phyloP scores from a whole-genome alignment of 768 basidiomycete genomes.

The Cystoderma amianthinum region DNA sequence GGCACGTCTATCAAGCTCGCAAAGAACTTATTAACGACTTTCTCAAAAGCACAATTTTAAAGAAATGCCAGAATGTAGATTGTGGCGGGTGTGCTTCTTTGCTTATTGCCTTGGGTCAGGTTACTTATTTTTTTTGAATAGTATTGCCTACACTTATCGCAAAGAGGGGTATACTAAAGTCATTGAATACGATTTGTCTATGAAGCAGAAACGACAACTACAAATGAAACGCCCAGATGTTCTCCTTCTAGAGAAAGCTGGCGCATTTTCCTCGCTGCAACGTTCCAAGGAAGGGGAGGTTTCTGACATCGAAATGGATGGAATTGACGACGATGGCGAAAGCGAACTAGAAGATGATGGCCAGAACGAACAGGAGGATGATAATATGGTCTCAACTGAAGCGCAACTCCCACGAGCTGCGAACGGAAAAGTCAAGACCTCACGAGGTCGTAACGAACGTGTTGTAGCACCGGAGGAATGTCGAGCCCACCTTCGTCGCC shows the following conservation, averaged over 20 bases:
- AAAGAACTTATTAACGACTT: constrained; percentile 82
- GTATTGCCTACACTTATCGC: constrained; percentile 79
- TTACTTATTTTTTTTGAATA: constrained; percentile 20
- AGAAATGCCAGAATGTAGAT: constrained; percentile 68
- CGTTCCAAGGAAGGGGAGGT: constrained; percentile 15
- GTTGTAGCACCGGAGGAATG: constrained; percentile 90
- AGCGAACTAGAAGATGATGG: constrained; percentile 24
- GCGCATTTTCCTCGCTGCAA: constrained; percentile 15
- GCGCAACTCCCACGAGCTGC: constrained; percentile 57
- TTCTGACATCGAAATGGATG: constrained; percentile 41
- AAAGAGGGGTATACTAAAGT: constrained; percentile 94
- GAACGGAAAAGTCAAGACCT: constrained; percentile 70
- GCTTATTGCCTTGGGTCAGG: constrained; percentile 1
- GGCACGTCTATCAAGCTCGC: constrained; percentile 78
- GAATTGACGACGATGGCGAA: constrained; percentile 37
- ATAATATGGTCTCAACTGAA: constrained; percentile 11
- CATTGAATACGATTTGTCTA: constrained; percentile 84
- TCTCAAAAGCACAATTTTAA: constrained; percentile 56
- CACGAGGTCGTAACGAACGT: constrained; percentile 81
- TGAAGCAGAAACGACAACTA: constrained; percentile 65
- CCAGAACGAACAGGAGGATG: constrained; percentile 5
- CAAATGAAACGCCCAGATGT: constrained; percentile 72
- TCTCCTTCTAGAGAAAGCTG: constrained; percentile 43
- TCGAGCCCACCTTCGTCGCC: constrained; percentile 83
- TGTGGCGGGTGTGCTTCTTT: constrained; percentile 68